Percentiles rank a stretch among this genome's conserved stretches.
Conservation (phyloP, 1,284 basidiomycete genomes). For the Melampsora allii-populina region DNA sequence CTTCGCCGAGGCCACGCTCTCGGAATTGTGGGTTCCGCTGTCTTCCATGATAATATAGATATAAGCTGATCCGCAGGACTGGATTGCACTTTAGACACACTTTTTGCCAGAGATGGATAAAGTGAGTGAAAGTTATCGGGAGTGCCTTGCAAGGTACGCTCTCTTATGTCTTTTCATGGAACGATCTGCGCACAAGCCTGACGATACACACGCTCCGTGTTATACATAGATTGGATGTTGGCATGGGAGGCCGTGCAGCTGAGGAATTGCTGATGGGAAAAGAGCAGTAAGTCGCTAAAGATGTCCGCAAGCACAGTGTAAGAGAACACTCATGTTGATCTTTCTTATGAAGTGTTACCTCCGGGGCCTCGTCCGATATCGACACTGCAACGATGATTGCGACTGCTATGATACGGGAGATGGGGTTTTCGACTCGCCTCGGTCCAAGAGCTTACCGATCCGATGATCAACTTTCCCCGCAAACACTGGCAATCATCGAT, state of each 20-base stretch:
- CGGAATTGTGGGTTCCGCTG: conserved; percentile 65
- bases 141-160: conserved; percentile 33
- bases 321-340: neutral
- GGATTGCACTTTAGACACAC: conserved; percentile 58
- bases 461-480: conserved; percentile 45
- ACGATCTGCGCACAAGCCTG: no score
- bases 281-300: conserved; percentile 66
- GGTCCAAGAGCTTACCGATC: conserved; percentile 46
- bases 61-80: neutral
- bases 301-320: neutral
- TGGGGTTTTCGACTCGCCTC: conserved; percentile 67
- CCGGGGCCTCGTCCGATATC: conserved; percentile 85
- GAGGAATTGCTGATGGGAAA: conserved; percentile 86
- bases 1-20: conserved; percentile 88
- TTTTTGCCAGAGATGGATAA: conserved; percentile 77
- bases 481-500: conserved; percentile 49
- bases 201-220: no score
- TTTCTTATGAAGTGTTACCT: conserved; percentile 52
- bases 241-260: conserved; percentile 86
- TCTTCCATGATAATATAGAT: neutral
- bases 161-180: neutral
- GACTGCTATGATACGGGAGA: conserved; percentile 79
- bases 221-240: conserved; percentile 68
- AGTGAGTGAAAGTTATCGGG: conserved; percentile 50
- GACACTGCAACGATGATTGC: conserved; percentile 73